Conservation (phyloP, 768 basidiomycete genomes). For the Dioszegia crocea region DNA sequence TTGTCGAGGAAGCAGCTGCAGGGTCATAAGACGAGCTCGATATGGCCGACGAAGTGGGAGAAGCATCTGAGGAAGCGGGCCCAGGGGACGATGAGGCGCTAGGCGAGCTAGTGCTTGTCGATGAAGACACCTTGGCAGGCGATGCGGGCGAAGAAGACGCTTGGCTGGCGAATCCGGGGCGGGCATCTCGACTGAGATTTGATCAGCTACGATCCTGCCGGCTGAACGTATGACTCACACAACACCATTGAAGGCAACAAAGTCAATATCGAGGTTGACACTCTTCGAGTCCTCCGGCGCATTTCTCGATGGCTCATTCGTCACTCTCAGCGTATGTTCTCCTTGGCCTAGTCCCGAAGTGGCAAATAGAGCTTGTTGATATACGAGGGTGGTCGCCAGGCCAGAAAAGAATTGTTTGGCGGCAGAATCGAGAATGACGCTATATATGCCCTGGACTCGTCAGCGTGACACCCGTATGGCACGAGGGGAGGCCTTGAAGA, state of each 20-base stretch:
- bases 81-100: too few species aligned
- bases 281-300: conserved; percentile 21
- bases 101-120: too few species aligned
- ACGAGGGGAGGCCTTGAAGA: too few species aligned
- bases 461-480: neutral
- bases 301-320: conserved; percentile 36
- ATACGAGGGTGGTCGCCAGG: conserved; percentile 12
- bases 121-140: too few species aligned
- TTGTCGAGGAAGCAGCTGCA: too few species aligned
- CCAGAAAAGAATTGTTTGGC: conserved; percentile 31
- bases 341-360: conserved; percentile 32
- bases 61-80: too few species aligned
- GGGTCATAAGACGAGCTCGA: too few species aligned
- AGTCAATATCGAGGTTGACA: conserved; percentile 35
- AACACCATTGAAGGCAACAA: conserved; percentile 28
- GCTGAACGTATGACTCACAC: conserved; percentile 29
- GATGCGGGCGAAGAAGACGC: too few species aligned
- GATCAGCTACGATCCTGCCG: too few species aligned
- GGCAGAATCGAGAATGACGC: conserved; percentile 24
- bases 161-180: too few species aligned
- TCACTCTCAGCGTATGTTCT: conserved; percentile 28
- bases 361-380: conserved; percentile 30
- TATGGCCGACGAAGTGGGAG: too few species aligned
- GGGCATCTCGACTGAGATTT: too few species aligned
- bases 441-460: conserved; percentile 30